Conservation (phyloP, 1,284 basidiomycete genomes). For the Boletus smithii region DNA sequence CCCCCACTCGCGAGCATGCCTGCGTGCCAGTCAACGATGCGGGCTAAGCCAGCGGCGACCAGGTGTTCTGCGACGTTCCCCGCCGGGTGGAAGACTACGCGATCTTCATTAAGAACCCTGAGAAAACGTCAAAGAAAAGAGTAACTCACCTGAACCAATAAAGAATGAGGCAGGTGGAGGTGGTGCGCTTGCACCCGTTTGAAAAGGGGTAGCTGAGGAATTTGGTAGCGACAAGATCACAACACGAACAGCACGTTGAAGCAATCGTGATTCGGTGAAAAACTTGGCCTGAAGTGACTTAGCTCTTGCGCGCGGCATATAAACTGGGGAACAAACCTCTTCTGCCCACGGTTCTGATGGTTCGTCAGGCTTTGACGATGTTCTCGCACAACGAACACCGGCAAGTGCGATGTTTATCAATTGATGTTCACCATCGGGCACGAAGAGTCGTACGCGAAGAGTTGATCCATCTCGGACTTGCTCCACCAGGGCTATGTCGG, state of each 20-base stretch:
- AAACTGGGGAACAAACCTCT: conserved; percentile 52
- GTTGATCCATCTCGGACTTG: conserved; percentile 93
- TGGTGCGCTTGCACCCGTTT: conserved; percentile 60
- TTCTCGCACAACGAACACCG: conserved; percentile 79
- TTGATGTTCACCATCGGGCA: conserved; percentile 88
- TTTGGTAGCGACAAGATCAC: conserved; percentile 86
- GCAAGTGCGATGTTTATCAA: conserved; percentile 82
- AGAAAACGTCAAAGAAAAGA: neutral
- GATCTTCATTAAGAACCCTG: neutral
- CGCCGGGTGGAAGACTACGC: conserved; percentile 78
- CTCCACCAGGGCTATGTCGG: conserved; percentile 77
- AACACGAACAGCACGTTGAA: conserved; percentile 87
- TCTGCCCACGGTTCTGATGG: conserved; percentile 79
- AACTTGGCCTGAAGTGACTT: conserved; percentile 72
- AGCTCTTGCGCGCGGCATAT: conserved; percentile 1
- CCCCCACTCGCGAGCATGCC: conserved; percentile 83
- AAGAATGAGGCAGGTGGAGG: conserved; percentile 77
- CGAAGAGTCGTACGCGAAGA: conserved; percentile 81
- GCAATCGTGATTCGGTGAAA: conserved; percentile 90
- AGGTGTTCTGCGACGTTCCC: conserved; percentile 94
- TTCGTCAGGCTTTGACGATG: conserved; percentile 71
- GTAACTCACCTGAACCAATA: conserved; percentile 75
- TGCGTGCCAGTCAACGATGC: conserved; percentile 96
- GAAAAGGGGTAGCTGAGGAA: conserved; percentile 78
- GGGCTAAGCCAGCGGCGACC: conserved; percentile 81